These are phyloP conservation scores for Suillus occidentalis DNA, from an alignment of 768 basidiomycete species.

Conservation along the genomic window DNA sequence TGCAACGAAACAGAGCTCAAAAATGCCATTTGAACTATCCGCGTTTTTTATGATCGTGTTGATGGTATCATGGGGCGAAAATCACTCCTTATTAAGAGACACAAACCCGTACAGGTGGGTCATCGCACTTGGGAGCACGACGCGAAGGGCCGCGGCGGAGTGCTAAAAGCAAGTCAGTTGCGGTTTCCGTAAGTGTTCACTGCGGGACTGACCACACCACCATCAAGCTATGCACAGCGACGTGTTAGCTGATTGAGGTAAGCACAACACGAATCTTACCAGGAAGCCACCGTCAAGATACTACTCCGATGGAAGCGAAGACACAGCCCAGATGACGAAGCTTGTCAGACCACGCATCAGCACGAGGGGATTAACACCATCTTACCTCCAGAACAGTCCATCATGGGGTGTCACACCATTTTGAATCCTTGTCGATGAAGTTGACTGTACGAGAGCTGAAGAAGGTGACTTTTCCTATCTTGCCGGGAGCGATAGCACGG, in stretches of 20 bases:
- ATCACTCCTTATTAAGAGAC: constrained; percentile 67
- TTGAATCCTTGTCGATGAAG: constrained; percentile 58
- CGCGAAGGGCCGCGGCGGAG: constrained; percentile 63
- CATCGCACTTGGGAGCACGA: constrained; percentile 52
- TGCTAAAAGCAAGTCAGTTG: constrained; percentile 43
- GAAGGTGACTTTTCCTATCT: constrained; percentile 67
- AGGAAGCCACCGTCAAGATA: constrained; percentile 77
- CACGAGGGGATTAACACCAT: not conserved
- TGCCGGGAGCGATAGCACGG: constrained; percentile 52
- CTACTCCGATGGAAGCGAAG: constrained; percentile 29
- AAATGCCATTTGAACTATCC: constrained; percentile 57
- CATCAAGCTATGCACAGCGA: constrained; percentile 55
- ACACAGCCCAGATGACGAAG: not conserved
- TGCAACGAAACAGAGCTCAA: constrained; percentile 63
- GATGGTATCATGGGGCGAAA: constrained; percentile 81
- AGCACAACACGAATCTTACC: constrained; percentile 41
- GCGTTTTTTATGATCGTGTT: constrained; percentile 47
- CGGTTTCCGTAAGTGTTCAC: not conserved
- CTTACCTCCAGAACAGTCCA: constrained; percentile 73
- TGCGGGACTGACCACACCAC: constrained; percentile 61
- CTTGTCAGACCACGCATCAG: constrained; percentile 2
- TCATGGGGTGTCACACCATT: constrained; percentile 74
- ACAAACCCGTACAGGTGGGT: constrained; percentile 62
- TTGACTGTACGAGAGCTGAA: constrained; percentile 59
- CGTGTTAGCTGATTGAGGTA: constrained; percentile 3